These are phyloP conservation scores for Ceratobasidium sp. DNA, from an alignment of 1,284 basidiomycete species.

Conservation along the genomic window DNA sequence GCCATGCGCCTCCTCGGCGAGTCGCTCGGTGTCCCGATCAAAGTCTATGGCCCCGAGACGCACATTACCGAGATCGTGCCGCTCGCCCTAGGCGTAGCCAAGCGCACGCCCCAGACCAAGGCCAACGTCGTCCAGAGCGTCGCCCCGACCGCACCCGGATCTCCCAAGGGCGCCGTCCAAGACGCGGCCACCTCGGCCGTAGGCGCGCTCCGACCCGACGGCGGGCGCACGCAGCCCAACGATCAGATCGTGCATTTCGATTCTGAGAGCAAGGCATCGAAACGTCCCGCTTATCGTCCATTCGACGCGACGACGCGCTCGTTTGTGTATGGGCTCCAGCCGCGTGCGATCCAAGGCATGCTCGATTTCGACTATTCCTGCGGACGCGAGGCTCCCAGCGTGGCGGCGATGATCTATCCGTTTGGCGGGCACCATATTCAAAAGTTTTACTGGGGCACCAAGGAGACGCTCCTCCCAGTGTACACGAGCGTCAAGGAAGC, in stretches of 20 bases:
- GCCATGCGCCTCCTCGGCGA: constrained; percentile 98
- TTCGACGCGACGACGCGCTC: constrained; percentile 94
- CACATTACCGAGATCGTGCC: constrained; percentile 99
- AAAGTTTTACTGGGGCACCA: constrained; percentile 99
- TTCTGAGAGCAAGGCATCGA: constrained; percentile 53
- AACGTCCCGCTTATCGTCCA: constrained; percentile 83
- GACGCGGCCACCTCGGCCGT: constrained; percentile 59
- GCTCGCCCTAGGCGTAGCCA: constrained; percentile 87
- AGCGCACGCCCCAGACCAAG: constrained; percentile 57
- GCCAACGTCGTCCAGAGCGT: constrained; percentile 54
- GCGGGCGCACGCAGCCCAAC: constrained; percentile 83
- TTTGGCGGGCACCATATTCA: constrained; percentile 99
- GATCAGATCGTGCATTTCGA: constrained; percentile 93
- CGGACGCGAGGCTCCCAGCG: constrained; percentile 90
- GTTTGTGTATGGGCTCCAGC: constrained; percentile 98
- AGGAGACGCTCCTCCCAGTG: constrained; percentile 97
- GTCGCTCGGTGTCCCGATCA: constrained; percentile 96
- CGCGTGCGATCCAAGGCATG: constrained; percentile 99
- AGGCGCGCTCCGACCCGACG: constrained; percentile 82
- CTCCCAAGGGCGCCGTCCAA: constrained; percentile 56
- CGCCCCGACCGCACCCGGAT: constrained; percentile 57
- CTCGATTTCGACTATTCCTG: constrained; percentile 99
- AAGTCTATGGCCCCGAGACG: constrained; percentile 96
- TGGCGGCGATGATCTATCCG: constrained; percentile 99
- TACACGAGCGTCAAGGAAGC: constrained; percentile 96